Base-by-base conservation (phyloP, 306 rosid genomes). In the Rosa lucieae region DNA sequence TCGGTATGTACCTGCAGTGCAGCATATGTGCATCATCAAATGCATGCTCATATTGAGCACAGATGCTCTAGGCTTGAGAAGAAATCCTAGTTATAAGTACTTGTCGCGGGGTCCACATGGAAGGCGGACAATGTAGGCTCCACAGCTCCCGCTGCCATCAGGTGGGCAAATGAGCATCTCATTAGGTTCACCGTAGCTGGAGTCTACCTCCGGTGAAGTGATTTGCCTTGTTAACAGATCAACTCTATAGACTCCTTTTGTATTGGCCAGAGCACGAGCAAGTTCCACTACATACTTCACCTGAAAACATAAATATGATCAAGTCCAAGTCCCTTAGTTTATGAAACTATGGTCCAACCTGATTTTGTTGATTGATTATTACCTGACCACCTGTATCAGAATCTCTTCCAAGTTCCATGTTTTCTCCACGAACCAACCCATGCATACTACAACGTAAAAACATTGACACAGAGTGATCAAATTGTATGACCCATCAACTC, bases 321-420 rank as follows among this genome's bases (percentile, higher is more conserved):
- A 59, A 43, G 3, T 74, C 55, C 68, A 0, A 40, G 0, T n/a
- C 53, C 74, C 26, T 12, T 32, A 72, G 67, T 62, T 62, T 62
- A 53, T 53, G 59, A 53, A 53, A 53, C 23, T 18, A 53, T 7
- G 23, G 17, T 12, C 18, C 7, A 26, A 29, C 18, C 11, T 62
- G 67, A 12, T 52, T 18, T 69, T 46, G 62, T 43, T n/a, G 37
- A 40, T 56, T 44, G 70, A 40, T 51, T 39, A 15, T 42, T 53
- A 91, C 97, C 92, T 92, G 97, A 15, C 97, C 97, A 65, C 97
- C 97, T 0, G 97, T 92, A 67, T 92, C 95, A 59, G 97, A 92
- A 80, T 92, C 97, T 82, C 92, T 85, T 63, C 97, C 97, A 14
- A 92, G 95, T 81, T 92, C 95, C 97, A 92, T 92, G 77, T 92